A percentile compares a stretch with the other conserved stretches of the same genome.
phyloP scores from a whole-genome alignment of 768 basidiomycete species.

The Suillus alpinus region DNA sequence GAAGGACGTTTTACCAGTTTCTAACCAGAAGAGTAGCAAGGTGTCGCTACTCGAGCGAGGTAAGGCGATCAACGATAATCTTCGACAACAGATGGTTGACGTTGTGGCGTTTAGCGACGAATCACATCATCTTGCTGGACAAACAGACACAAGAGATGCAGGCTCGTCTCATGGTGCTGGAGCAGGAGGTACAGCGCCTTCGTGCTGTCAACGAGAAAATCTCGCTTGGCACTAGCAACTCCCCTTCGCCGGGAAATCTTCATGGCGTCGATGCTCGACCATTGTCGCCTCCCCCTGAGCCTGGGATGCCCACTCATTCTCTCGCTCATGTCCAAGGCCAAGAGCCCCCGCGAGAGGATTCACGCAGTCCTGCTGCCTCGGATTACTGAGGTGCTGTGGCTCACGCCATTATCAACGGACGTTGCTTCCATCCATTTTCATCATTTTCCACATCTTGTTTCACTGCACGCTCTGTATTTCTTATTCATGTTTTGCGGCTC shows the following conservation, averaged over 20 bases:
- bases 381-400: conserved; percentile 29
- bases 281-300: conserved; percentile 65
- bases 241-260: conserved; percentile 51
- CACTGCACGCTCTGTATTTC: conserved; percentile 31
- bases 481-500: conserved; percentile 29
- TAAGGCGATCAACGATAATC: conserved; percentile 31
- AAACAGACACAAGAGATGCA: conserved; percentile 70
- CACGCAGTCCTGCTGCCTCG: conserved; percentile 38
- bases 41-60: conserved; percentile 87
- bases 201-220: conserved; percentile 83
- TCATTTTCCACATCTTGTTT: conserved; percentile 32
- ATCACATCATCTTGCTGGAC: conserved; percentile 73
- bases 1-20: conserved; percentile 82
- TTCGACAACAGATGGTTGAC: conserved; percentile 8
- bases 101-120: conserved; percentile 53
- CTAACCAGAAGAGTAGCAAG: conserved; percentile 90
- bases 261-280: conserved; percentile 46
- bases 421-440: conserved; percentile 31
- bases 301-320: conserved; percentile 42
- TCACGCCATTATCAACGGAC: conserved; percentile 23
- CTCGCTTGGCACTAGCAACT: conserved; percentile 57
- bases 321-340: conserved; percentile 58
- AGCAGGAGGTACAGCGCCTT: conserved; percentile 68
- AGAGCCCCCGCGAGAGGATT: conserved; percentile 61
- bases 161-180: conserved; percentile 60